phyloP scores from a whole-genome alignment of 2,329 filamentous ascomycete species.

The Fusarium illudens region DNA sequence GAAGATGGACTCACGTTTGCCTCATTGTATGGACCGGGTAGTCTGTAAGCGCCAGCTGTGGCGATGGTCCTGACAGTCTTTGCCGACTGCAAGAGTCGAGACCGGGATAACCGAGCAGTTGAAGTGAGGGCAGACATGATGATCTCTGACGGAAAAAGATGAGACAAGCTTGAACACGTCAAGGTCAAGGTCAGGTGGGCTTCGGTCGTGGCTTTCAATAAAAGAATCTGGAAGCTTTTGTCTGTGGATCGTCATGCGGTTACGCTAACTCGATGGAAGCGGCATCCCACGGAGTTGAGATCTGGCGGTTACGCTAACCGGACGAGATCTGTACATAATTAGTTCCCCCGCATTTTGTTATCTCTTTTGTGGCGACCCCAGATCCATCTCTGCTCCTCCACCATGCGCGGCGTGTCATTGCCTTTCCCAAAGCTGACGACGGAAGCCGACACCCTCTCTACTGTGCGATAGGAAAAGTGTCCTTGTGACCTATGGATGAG shows the following conservation, averaged over 20 bases:
- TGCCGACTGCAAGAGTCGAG: background rate
- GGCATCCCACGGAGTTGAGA: background rate
- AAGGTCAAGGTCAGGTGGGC: background rate
- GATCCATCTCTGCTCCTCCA: background rate
- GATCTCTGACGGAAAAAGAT: background rate
- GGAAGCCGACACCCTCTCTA: background rate
- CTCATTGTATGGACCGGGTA: background rate
- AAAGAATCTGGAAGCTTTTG: background rate
- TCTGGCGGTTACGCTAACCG: slow-evolving; percentile 8
- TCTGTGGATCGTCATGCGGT: background rate
- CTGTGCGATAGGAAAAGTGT: background rate
- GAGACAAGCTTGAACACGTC: background rate
- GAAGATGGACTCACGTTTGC: background rate
- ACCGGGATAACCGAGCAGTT: background rate
- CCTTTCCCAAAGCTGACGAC: background rate
- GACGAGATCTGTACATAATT: background rate
- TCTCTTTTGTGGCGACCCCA: background rate
- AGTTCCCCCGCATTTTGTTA: background rate
- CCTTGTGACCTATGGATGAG: background rate
- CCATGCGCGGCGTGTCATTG: background rate
- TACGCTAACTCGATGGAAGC: slow-evolving; percentile 1
- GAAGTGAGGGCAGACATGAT: background rate
- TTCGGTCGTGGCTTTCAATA: background rate
- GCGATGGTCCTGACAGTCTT: slow-evolving; percentile 1
- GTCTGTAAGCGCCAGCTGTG: slow-evolving; percentile 5